These are phyloP conservation scores for Rhytidhysteron rufulum DNA, from an alignment of 2,329 filamentous ascomycete species.

Conservation along the genomic window DNA sequence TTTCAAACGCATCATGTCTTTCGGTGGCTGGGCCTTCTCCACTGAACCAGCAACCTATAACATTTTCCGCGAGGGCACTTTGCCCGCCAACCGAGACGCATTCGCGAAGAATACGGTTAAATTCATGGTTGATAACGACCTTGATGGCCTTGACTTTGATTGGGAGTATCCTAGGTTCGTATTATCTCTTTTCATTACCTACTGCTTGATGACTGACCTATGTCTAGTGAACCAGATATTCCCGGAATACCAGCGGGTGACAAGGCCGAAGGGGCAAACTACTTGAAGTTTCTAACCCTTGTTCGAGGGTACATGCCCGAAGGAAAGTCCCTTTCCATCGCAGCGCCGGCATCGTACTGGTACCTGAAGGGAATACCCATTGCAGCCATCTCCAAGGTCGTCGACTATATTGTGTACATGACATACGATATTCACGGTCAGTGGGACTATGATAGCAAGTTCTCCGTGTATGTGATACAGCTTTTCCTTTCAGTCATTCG, in stretches of 20 bases:
- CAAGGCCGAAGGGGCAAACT: slow-evolving; percentile 30
- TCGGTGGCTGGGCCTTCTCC: slow-evolving; percentile 46
- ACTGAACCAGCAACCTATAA: slow-evolving; percentile 35
- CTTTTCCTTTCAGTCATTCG: no score
- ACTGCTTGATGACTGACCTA: background rate
- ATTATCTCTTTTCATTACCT: background rate
- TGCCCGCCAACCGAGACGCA: slow-evolving; percentile 33
- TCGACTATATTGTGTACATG: slow-evolving; percentile 32
- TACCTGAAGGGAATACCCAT: slow-evolving; percentile 26
- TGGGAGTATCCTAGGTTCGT: slow-evolving; percentile 43
- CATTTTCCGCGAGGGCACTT: slow-evolving; percentile 37
- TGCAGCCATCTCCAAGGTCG: slow-evolving; percentile 12
- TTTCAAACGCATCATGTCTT: slow-evolving; percentile 40
- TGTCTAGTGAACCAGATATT: slow-evolving; percentile 35
- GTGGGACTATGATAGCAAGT: slow-evolving; percentile 37
- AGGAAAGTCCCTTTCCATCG: slow-evolving; percentile 20
- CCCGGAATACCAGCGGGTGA: slow-evolving; percentile 30
- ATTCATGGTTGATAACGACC: slow-evolving; percentile 17
- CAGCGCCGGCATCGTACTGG: slow-evolving; percentile 26
- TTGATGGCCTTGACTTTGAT: slow-evolving; percentile 42
- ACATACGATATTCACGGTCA: slow-evolving; percentile 39
- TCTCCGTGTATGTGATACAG: slow-evolving; percentile 9
- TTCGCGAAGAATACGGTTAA: slow-evolving; percentile 19
- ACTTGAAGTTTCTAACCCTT: slow-evolving; percentile 28
- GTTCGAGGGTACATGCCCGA: slow-evolving; percentile 8